These are phyloP conservation scores for Cardamine chenopodiifolia DNA, from an alignment of 345 rosid genomes.

Conservation along the genomic window DNA sequence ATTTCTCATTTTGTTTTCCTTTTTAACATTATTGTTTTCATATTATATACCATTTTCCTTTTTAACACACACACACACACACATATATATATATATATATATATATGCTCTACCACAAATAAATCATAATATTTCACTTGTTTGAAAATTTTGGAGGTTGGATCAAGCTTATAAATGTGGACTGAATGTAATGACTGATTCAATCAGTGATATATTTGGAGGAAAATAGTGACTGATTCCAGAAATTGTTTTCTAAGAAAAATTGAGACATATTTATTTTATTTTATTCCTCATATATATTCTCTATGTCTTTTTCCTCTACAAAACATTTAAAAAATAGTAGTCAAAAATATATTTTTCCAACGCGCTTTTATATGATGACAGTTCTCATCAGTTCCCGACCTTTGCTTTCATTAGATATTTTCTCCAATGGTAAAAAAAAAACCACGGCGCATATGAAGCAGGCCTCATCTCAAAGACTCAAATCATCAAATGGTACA, in stretches of 20 bases:
- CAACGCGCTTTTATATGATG: background rate
- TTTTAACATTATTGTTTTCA: background rate
- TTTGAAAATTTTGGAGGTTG: background rate
- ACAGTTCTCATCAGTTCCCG: background rate
- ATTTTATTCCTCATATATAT: background rate
- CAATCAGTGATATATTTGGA: background rate
- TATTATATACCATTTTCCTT: no score
- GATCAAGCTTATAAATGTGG: background rate
- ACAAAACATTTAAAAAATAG: background rate
- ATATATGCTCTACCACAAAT: background rate
- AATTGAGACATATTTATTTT: background rate
- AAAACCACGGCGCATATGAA: constrained; percentile 19
- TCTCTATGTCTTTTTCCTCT: background rate
- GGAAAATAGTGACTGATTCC: background rate
- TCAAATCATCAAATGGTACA: background rate
- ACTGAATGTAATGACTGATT: background rate
- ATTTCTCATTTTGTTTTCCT: background rate
- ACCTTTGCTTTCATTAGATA: background rate
- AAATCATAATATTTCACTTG: background rate
- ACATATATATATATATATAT: background rate
- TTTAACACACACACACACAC: no score
- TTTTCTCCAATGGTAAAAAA: background rate
- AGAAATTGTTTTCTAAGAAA: background rate
- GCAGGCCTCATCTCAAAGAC: constrained; percentile 13
- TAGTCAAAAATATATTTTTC: background rate